Evolutionary conservation across 1,284 basidiomycete genomes (phyloP).

Genomic region (Ganoderma multipileum): DNA sequence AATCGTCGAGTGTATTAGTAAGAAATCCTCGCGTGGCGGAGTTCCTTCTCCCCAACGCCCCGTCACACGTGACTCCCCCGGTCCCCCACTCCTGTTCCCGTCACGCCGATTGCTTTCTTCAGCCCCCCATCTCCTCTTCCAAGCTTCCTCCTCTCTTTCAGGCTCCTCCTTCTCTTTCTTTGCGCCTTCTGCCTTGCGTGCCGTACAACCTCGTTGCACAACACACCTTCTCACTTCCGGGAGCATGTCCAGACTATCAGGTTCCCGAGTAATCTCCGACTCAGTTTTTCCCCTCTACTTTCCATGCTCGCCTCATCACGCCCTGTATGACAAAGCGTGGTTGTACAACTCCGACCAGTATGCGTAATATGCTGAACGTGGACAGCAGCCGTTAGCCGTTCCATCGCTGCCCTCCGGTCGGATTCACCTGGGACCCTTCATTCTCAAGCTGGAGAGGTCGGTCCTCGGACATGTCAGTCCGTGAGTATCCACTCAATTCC

Average conservation of each 20-base stretch:
- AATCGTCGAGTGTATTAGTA: constrained; percentile 44
- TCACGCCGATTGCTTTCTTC: constrained; percentile 14
- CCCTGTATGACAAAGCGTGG: constrained; percentile 15
- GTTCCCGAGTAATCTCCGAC: neutral
- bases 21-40: constrained; percentile 42
- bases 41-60: constrained; percentile 22
- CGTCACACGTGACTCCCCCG: constrained; percentile 23
- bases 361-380: constrained; percentile 6
- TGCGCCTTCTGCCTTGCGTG: neutral
- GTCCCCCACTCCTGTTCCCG: constrained; percentile 1
- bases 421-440: neutral
- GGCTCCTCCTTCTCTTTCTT: neutral
- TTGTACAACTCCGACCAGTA: constrained; percentile 1
- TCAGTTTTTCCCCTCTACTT: neutral
- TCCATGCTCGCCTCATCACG: neutral
- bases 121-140: neutral
- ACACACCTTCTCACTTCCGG: neutral
- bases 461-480: neutral
- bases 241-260: neutral
- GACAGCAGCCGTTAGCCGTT: neutral
- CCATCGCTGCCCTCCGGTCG: neutral
- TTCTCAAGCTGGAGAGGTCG: neutral
- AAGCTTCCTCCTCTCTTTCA: neutral
- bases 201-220: neutral
- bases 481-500: neutral